Evolutionary conservation across 306 rosid genomes (phyloP), one percentile per base, ranked within the genome.

Genomic region (Lablab purpureus): DNA sequence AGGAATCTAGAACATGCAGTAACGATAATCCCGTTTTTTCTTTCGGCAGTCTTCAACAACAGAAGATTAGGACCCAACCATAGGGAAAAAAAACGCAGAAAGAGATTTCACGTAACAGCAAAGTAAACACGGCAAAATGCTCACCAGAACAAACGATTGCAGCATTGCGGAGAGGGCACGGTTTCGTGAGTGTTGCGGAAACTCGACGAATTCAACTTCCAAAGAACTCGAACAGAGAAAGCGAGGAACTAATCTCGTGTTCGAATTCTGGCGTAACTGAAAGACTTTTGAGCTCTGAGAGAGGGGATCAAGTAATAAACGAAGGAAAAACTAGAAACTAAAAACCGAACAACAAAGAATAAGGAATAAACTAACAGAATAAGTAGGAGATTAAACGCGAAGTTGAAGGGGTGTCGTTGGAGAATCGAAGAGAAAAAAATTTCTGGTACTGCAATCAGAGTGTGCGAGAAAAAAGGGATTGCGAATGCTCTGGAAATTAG

Each of bases 161-260:
- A 80, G 49, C 81, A 81, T 46, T 71, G 67, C 9, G 18, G 5
- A 47, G 52, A 52, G 63, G 28, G 23, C 58, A n/a, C 6, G 51
- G 75, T 11, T 32, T 36, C 27, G 13, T 22, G 15, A 1, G 22
- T n/a, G 1, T 67, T 25, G 1, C 0, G 36, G 52, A 46, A 70
- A 56, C 5, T 5, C 5, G 47, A 71, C 1, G 50, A 59, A 19
- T 4, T 19, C 45, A 64, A 52, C 0, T 34, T 40, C 36, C 17
- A 52, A 41, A 60, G 88, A 76, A 82, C 37, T 82, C 69, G 73
- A 80, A 81, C 79, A 85, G 80, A 74, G 80, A 74, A 77, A 81
- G 68, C n/a, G 54, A 54, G 18, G 65, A 60, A 82, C n/a, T 67
- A 77, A 66, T 74, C 83, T 51, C 78, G 62, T 14, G 84, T 75